Conservation (phyloP, 164 flowering plant genomes). For the Santalum album region DNA sequence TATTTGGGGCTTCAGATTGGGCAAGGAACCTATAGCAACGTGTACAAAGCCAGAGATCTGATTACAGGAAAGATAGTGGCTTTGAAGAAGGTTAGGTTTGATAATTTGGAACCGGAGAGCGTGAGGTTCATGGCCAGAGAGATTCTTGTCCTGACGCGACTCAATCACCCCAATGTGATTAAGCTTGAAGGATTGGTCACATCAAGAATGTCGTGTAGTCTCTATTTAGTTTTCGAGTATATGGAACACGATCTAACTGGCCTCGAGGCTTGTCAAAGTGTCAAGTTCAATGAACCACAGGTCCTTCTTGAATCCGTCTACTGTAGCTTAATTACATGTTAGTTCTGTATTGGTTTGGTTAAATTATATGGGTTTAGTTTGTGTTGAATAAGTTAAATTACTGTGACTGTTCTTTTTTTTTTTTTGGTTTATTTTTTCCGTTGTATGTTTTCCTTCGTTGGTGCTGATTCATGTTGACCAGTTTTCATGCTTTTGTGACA, state of each 20-base stretch:
- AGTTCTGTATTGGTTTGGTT: too few species aligned
- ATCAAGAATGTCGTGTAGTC: conserved; percentile 88
- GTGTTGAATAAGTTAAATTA: too few species aligned
- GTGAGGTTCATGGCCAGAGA: conserved; percentile 91
- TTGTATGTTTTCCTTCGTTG: too few species aligned
- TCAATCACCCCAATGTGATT: conserved; percentile 84
- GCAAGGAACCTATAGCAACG: conserved; percentile 96
- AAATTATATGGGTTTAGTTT: too few species aligned
- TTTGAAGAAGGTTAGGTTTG: conserved; percentile 85
- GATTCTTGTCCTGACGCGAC: conserved; percentile 60
- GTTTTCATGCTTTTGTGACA: too few species aligned
- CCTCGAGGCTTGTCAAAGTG: conserved; percentile 55
- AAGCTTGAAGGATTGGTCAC: conserved; percentile 84
- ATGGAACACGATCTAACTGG: conserved; percentile 98
- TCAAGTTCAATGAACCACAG: conserved; percentile 82
- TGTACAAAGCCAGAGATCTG: conserved; percentile 81
- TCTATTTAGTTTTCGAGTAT: conserved; percentile 79
- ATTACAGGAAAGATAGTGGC: conserved; percentile 84
- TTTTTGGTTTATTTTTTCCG: too few species aligned
- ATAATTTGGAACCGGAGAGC: conserved; percentile 88
- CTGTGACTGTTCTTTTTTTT: too few species aligned
- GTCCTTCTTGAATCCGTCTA: conserved; percentile 18
- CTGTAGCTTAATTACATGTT: not conserved
- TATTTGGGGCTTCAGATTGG: conserved; percentile 50
- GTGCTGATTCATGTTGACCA: too few species aligned